Conservation (phyloP, 192 early-diverging fungal genomes). For the Backusella macrospora region DNA sequence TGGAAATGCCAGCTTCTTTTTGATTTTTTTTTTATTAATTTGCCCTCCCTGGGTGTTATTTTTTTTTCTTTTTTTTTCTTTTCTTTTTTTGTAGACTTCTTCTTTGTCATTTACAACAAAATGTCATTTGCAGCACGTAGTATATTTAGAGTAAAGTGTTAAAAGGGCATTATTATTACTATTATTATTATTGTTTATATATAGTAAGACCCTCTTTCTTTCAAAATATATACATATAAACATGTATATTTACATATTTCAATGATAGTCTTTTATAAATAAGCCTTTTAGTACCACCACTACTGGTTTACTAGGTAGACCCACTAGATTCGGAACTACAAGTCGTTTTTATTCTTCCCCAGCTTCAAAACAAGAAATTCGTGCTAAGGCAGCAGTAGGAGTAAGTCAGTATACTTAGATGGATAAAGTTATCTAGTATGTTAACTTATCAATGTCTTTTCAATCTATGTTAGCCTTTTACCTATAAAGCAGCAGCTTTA, state of each 20-base stretch:
- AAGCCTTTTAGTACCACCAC: not conserved
- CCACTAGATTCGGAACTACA: not conserved
- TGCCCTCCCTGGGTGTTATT: not conserved
- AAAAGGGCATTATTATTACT: not conserved
- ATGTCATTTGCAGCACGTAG: not conserved
- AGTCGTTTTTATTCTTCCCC: not conserved
- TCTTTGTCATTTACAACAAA: too few species aligned
- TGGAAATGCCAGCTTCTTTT: not conserved
- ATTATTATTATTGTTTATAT: not conserved
- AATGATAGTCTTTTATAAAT: not conserved
- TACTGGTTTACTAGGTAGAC: not conserved
- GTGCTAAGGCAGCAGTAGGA: conserved; percentile 2
- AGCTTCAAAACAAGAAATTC: not conserved
- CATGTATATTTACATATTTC: too few species aligned
- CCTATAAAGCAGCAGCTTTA: conserved; percentile 51
- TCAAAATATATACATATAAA: not conserved
- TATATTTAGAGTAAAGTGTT: not conserved
- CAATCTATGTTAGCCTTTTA: conserved; percentile 36
- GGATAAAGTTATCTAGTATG: not conserved
- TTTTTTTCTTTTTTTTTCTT: not conserved
- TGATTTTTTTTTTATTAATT: not conserved
- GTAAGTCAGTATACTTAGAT: not conserved
- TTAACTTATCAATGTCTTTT: not conserved
- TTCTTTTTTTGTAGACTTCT: not conserved
- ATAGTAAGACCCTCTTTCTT: not conserved